phyloP scores from a whole-genome alignment of 2,329 filamentous ascomycete species.

The Neonectria faginata region DNA sequence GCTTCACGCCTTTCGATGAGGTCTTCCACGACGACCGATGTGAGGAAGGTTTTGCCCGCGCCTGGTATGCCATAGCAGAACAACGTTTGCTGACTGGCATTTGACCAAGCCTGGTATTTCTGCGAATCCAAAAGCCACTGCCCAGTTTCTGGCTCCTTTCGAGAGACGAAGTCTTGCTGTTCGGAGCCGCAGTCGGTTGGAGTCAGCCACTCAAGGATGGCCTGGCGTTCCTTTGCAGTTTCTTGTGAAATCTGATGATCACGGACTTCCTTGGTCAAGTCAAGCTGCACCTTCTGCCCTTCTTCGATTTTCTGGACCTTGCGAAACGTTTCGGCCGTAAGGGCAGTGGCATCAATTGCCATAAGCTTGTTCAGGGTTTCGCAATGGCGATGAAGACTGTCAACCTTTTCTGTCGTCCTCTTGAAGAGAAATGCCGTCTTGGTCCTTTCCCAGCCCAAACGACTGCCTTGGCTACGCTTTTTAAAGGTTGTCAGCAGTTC shows the following conservation, averaged over 20 bases:
- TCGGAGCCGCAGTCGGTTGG: constrained; percentile 2
- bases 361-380: constrained; percentile 9
- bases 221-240: not conserved
- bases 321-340: constrained; percentile 5
- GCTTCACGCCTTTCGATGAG: constrained; percentile 1
- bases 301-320: not conserved
- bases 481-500: not conserved
- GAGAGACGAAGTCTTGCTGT: constrained; percentile 12
- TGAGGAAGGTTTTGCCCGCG: constrained; percentile 17
- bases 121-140: constrained; percentile 15
- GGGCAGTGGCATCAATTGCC: constrained; percentile 11
- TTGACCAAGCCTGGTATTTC: constrained; percentile 4
- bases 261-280: not conserved
- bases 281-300: constrained; percentile 10
- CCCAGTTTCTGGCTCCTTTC: constrained; percentile 7
- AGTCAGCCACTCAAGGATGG: constrained; percentile 15
- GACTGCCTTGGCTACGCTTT: constrained; percentile 5
- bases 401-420: constrained; percentile 8
- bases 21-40: constrained; percentile 11
- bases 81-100: not conserved
- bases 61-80: constrained; percentile 17
- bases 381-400: constrained; percentile 11
- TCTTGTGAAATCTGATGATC: constrained; percentile 1
- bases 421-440: constrained; percentile 12
- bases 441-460: constrained; percentile 6